A percentile compares a stretch with the other conserved stretches of the same genome.
These are phyloP conservation scores for Beverwykella pulmonaria DNA, from an alignment of 495 filamentous ascomycete species.

Conservation along the genomic window DNA sequence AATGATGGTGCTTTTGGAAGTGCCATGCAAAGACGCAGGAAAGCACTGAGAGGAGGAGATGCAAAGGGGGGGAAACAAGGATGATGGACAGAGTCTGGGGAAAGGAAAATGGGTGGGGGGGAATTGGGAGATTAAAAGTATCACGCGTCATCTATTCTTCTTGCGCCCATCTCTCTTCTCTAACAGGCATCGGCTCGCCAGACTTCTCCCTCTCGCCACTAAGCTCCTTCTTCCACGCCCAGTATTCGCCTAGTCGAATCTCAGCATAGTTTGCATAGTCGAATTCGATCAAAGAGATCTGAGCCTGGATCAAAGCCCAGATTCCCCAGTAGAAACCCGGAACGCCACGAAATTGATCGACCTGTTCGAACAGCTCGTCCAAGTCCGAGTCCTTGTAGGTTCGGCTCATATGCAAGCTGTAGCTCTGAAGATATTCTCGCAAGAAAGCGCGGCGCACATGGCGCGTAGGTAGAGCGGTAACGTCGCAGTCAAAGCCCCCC, in stretches of 20 bases:
- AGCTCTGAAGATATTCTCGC: slow-evolving; percentile 71
- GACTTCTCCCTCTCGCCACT: slow-evolving; percentile 61
- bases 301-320: slow-evolving; percentile 95
- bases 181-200: slow-evolving; percentile 65
- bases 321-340: slow-evolving; percentile 93
- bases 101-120: neutral
- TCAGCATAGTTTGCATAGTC: slow-evolving; percentile 95
- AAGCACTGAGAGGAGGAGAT: neutral
- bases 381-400: slow-evolving; percentile 58
- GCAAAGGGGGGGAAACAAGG: neutral
- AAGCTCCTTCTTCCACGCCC: slow-evolving; percentile 81
- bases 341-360: slow-evolving; percentile 84
- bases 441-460: slow-evolving; percentile 80
- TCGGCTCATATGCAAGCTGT: slow-evolving; percentile 47
- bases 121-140: no score
- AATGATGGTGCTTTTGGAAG: neutral
- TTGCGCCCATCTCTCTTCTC: slow-evolving; percentile 84
- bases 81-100: neutral
- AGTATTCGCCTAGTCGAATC: slow-evolving; percentile 86
- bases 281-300: slow-evolving; percentile 94
- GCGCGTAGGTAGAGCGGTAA: slow-evolving; percentile 75
- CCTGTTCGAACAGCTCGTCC: slow-evolving; percentile 69
- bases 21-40: neutral
- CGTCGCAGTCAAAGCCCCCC: slow-evolving; percentile 96
- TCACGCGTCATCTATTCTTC: slow-evolving; percentile 41